Percentiles rank a stretch among this genome's conserved stretches.
These are phyloP conservation scores for Podospora pseudocomata DNA, from an alignment of 495 filamentous ascomycete species.

Conservation along the genomic window DNA sequence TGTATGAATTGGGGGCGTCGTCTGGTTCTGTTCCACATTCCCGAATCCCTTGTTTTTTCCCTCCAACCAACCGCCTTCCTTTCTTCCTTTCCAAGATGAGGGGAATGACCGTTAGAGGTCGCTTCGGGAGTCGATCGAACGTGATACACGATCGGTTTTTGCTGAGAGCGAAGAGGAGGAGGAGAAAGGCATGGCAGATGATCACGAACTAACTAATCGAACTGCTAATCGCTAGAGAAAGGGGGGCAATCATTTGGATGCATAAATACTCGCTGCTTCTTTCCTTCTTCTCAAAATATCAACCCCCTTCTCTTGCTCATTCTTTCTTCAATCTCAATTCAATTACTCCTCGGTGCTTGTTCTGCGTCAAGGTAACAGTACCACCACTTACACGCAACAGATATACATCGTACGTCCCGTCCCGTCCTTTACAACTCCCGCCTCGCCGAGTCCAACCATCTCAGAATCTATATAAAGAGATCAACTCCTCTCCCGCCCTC, in stretches of 20 bases:
- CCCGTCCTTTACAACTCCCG: neutral
- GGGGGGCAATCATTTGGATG: neutral
- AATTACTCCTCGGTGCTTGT: neutral
- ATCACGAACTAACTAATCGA: neutral
- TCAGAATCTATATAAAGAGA: neutral
- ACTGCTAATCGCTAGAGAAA: neutral
- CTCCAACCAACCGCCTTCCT: neutral
- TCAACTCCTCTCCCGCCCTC: neutral
- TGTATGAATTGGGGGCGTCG: neutral
- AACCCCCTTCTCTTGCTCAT: neutral
- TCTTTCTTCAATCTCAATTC: neutral
- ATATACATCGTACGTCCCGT: neutral
- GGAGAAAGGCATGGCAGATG: neutral
- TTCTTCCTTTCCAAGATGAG: neutral
- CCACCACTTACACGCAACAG: neutral
- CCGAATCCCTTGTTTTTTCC: neutral
- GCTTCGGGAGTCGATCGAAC: neutral
- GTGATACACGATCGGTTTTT: neutral
- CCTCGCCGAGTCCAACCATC: neutral
- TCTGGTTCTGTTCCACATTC: neutral
- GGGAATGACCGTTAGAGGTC: neutral
- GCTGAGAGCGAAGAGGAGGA: neutral
- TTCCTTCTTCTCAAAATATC: neutral
- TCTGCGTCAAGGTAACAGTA: neutral
- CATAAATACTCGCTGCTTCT: neutral